These are phyloP conservation scores for Pecoramyces ruminantium DNA, from an alignment of 192 early-diverging fungal genomes.

Conservation along the genomic window DNA sequence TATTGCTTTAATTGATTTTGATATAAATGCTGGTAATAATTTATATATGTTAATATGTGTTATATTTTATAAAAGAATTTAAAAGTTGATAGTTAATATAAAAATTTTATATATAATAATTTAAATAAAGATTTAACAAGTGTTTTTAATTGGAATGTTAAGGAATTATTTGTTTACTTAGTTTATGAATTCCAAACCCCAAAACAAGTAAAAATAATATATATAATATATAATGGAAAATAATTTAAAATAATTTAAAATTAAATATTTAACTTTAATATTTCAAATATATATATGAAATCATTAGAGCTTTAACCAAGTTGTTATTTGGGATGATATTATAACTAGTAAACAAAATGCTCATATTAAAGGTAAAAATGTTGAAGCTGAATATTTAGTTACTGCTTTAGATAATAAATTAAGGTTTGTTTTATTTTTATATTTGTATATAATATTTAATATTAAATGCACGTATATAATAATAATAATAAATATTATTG, in stretches of 20 bases:
- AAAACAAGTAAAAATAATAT: constrained; percentile 31
- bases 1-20: constrained; percentile 41
- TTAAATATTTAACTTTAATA: no score
- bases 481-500: no score
- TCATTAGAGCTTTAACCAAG: constrained; percentile 43
- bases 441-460: no score
- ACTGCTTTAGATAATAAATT: constrained; percentile 51
- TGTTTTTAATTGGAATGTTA: constrained; percentile 81
- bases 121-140: constrained; percentile 50
- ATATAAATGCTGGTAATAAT: constrained; percentile 46
- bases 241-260: no score
- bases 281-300: not conserved
- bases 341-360: constrained; percentile 51
- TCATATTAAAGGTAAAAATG: constrained; percentile 25
- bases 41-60: no score
- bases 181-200: constrained; percentile 59
- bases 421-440: not conserved
- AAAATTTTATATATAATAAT: no score
- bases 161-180: constrained; percentile 65
- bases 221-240: no score
- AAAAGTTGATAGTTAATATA: no score
- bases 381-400: constrained; percentile 49
- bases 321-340: constrained; percentile 70
- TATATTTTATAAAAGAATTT: no score
- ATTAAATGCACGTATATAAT: no score